Percentiles rank a stretch among this genome's conserved stretches.
These are phyloP conservation scores for Usnea hakonensis DNA, from an alignment of 495 filamentous ascomycete genomes.

Conservation along the genomic window DNA sequence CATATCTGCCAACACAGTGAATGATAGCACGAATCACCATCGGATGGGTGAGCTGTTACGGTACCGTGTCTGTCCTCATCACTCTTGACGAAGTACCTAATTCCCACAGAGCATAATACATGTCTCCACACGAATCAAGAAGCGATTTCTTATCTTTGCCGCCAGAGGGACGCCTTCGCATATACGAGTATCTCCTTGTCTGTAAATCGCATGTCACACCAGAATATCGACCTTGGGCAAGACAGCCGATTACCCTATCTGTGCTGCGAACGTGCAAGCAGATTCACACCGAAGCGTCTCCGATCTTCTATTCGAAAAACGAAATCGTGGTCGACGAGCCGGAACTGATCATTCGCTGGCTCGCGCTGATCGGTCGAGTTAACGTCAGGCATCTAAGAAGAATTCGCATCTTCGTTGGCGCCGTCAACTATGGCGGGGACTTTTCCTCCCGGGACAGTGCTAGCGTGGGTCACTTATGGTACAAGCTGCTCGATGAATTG, in stretches of 20 bases:
- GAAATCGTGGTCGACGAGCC: not conserved
- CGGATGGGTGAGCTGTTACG: not conserved
- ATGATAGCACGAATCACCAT: too few species aligned
- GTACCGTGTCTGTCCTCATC: not conserved
- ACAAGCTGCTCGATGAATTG: not conserved
- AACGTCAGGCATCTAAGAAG: not conserved
- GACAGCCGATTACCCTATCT: not conserved
- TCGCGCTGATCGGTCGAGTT: not conserved
- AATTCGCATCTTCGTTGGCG: not conserved
- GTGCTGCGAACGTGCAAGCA: not conserved
- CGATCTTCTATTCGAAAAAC: not conserved
- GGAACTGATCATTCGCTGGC: not conserved
- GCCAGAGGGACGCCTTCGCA: not conserved
- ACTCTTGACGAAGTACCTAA: not conserved
- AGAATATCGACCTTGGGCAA: not conserved
- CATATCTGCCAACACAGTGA: too few species aligned
- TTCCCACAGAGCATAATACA: not conserved
- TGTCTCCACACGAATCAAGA: not conserved
- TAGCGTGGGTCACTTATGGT: not conserved
- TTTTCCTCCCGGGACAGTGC: not conserved
- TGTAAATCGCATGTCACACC: not conserved
- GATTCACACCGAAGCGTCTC: not conserved
- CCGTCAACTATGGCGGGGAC: not conserved
- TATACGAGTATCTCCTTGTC: not conserved
- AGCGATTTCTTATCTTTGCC: not conserved